phyloP scores from a whole-genome alignment of 2,329 filamentous ascomycete genomes.

The Nigrograna mackinnonii region DNA sequence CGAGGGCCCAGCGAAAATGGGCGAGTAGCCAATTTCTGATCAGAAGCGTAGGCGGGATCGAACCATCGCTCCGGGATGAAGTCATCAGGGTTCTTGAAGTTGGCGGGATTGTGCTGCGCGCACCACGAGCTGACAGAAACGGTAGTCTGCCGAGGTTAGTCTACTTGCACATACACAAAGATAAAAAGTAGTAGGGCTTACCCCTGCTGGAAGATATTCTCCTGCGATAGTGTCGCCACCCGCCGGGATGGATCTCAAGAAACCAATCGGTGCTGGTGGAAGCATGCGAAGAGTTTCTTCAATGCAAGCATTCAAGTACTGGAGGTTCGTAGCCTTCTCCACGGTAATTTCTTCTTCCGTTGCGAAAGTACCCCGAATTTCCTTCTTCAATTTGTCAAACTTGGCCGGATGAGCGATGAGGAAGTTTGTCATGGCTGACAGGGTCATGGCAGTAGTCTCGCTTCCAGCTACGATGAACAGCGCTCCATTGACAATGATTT shows the following conservation, averaged over 20 bases:
- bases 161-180: not conserved
- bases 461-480: conserved; percentile 20
- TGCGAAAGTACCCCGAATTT: conserved; percentile 15
- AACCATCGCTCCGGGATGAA: conserved; percentile 40
- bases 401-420: conserved; percentile 16
- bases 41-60: conserved; percentile 15
- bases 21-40: conserved; percentile 14
- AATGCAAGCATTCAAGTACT: conserved; percentile 46
- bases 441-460: conserved; percentile 22
- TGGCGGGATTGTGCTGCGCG: conserved; percentile 16
- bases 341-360: conserved; percentile 20
- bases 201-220: conserved; percentile 27
- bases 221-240: conserved; percentile 32
- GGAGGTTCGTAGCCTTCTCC: conserved; percentile 13
- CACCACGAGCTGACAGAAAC: conserved; percentile 17
- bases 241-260: conserved; percentile 26
- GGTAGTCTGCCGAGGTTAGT: conserved; percentile 7
- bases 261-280: conserved; percentile 44
- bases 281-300: conserved; percentile 47
- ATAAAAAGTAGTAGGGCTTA: conserved; percentile 3
- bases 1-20: conserved; percentile 12
- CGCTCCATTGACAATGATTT: conserved; percentile 18
- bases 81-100: conserved; percentile 26
- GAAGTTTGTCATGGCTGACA: conserved; percentile 21
- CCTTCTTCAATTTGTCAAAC: conserved; percentile 13